Conservation (phyloP, 73 alveolate species). For the Paramecium biaurelia region DNA sequence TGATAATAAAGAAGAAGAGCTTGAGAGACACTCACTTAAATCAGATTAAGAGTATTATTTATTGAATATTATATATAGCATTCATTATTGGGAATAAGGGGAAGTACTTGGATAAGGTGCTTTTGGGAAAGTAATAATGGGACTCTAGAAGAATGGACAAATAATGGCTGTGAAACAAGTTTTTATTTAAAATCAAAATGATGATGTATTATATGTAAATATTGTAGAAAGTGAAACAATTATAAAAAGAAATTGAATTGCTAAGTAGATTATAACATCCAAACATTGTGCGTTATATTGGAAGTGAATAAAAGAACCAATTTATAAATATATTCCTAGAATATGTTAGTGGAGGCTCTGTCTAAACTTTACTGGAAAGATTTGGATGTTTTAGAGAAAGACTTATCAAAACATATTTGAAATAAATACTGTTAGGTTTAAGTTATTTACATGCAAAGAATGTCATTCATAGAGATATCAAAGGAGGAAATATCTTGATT, state of each 20-base stretch:
- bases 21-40: not conserved
- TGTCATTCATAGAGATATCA: slow-evolving; percentile 92
- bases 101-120: slow-evolving; percentile 93
- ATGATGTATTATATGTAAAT: not conserved
- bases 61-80: not conserved
- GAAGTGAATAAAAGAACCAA: slow-evolving; percentile 67
- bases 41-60: not conserved
- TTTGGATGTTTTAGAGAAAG: slow-evolving; percentile 76
- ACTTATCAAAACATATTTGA: slow-evolving; percentile 71
- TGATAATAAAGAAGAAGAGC: not conserved
- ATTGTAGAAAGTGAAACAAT: slow-evolving; percentile 68
- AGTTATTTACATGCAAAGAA: slow-evolving; percentile 84
- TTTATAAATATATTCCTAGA: slow-evolving; percentile 79
- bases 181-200: slow-evolving; percentile 42
- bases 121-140: slow-evolving; percentile 93
- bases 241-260: slow-evolving; percentile 77
- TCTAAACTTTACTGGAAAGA: slow-evolving; percentile 66
- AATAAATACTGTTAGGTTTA: slow-evolving; percentile 82
- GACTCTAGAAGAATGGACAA: slow-evolving; percentile 70
- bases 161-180: slow-evolving; percentile 72
- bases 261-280: slow-evolving; percentile 72
- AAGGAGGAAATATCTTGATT: slow-evolving; percentile 92
- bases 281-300: slow-evolving; percentile 81
- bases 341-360: slow-evolving; percentile 81
- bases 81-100: slow-evolving; percentile 59